Conservation (phyloP, 495 filamentous ascomycete genomes). For the Pseudotulostoma volvatum region DNA sequence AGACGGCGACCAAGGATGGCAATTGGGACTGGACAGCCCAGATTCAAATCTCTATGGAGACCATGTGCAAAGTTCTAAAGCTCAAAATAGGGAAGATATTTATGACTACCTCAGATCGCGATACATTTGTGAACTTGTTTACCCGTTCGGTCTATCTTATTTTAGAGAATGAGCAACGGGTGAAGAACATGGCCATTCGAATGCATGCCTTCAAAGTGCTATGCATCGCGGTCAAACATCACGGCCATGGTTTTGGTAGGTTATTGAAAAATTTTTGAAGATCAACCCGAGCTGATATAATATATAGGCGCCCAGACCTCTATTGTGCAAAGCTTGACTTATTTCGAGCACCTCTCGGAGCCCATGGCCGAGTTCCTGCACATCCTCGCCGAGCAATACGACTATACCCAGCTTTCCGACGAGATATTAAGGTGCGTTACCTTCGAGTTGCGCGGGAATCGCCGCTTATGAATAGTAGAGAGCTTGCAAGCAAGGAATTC, state of each 20-base stretch:
- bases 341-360: conserved; percentile 95
- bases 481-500: conserved; percentile 94
- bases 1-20: conserved; percentile 48
- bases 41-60: conserved; percentile 72
- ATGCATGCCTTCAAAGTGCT: conserved; percentile 97
- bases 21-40: conserved; percentile 80
- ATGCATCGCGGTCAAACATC: conserved; percentile 94
- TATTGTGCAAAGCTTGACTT: conserved; percentile 91
- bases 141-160: conserved; percentile 89
- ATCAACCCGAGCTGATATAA: conserved; percentile 6
- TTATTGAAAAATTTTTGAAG: neutral
- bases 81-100: conserved; percentile 86
- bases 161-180: conserved; percentile 81
- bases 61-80: conserved; percentile 91
- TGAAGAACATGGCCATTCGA: conserved; percentile 76
- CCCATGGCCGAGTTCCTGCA: conserved; percentile 98
- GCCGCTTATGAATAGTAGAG: conserved; percentile 31
- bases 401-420: conserved; percentile 89
- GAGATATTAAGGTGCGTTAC: conserved; percentile 53
- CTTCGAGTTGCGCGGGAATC: neutral
- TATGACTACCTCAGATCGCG: conserved; percentile 86
- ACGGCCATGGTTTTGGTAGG: conserved; percentile 90
- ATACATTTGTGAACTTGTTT: conserved; percentile 85
- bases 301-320: conserved; percentile 83
- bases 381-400: conserved; percentile 92